Evolutionary conservation across 1,284 basidiomycete species (phyloP).

Genomic region (Sporisorium iseilematis-ciliati): DNA sequence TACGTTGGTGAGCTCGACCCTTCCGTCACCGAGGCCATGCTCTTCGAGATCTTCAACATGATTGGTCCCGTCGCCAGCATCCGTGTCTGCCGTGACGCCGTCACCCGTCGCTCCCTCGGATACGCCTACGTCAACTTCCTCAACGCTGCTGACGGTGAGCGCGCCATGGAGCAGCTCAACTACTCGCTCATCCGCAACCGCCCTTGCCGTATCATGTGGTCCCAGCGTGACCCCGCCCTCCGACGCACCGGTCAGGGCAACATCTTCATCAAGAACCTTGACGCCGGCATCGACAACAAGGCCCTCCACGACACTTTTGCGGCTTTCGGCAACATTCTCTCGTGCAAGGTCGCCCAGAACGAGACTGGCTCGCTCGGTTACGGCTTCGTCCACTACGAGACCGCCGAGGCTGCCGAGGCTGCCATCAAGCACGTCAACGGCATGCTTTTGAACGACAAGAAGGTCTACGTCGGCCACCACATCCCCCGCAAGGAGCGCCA

Average conservation of each 20-base stretch:
- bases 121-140: conserved; percentile 99
- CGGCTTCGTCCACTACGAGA: conserved; percentile 99
- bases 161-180: conserved; percentile 98
- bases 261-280: conserved; percentile 99
- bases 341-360: conserved; percentile 91
- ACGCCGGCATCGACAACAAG: conserved; percentile 99
- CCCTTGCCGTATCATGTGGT: conserved; percentile 99
- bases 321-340: conserved; percentile 97
- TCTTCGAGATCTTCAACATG: conserved; percentile 99
- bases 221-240: conserved; percentile 97
- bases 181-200: conserved; percentile 99
- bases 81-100: conserved; percentile 99
- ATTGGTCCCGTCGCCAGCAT: conserved; percentile 99
- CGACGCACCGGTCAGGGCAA: conserved; percentile 99
- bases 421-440: conserved; percentile 98
- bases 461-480: conserved; percentile 95
- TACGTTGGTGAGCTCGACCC: conserved; percentile 99
- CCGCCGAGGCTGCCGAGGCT: conserved; percentile 89
- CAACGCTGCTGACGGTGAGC: conserved; percentile 96
- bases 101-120: conserved; percentile 98
- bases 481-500: conserved; percentile 88
- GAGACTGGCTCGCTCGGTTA: conserved; percentile 73
- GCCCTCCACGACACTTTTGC: conserved; percentile 99
- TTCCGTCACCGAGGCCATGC: conserved; percentile 98
- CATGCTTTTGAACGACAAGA: conserved; percentile 92